These are phyloP conservation scores for Coniophora puteana DNA, from an alignment of 1,284 basidiomycete species.

Conservation along the genomic window DNA sequence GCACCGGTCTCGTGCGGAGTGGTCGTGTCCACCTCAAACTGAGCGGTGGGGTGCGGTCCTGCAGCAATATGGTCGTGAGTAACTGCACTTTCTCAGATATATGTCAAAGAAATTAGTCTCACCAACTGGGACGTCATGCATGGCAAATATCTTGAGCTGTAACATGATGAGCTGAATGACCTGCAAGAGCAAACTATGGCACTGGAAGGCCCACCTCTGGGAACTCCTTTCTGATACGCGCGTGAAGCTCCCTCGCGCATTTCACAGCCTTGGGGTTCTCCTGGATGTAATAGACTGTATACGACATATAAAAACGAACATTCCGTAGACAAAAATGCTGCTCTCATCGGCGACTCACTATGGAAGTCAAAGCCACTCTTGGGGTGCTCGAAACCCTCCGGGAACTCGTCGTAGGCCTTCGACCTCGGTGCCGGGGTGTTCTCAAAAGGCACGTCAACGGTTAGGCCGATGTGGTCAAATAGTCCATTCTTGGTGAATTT, in stretches of 20 bases:
- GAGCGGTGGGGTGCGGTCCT: constrained; percentile 37
- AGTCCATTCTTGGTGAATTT: too few species aligned
- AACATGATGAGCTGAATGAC: too few species aligned
- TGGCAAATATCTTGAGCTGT: constrained; percentile 58
- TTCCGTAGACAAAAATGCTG: too few species aligned
- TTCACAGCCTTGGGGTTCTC: constrained; percentile 37
- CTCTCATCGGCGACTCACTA: constrained; percentile 37
- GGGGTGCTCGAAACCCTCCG: constrained; percentile 44
- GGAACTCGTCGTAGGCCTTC: constrained; percentile 49
- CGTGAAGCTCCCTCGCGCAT: constrained; percentile 59
- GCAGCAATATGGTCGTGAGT: background rate
- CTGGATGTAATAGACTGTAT: constrained; percentile 60
- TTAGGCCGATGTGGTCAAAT: too few species aligned
- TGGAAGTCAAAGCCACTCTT: constrained; percentile 66
- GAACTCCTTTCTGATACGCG: constrained; percentile 65
- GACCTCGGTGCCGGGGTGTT: constrained; percentile 45
- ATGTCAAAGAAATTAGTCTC: too few species aligned
- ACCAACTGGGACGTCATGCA: constrained; percentile 67
- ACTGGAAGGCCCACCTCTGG: constrained; percentile 69
- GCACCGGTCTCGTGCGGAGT: constrained; percentile 37
- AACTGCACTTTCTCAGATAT: constrained; percentile 3
- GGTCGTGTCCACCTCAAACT: constrained; percentile 39
- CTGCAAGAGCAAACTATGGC: too few species aligned
- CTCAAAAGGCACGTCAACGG: too few species aligned
- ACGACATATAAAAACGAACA: too few species aligned